Percentiles rank a stretch among this genome's conserved stretches.
These are phyloP conservation scores for Magnaporthiopsis poae DNA, from an alignment of 2,329 filamentous ascomycete species.

Conservation along the genomic window DNA sequence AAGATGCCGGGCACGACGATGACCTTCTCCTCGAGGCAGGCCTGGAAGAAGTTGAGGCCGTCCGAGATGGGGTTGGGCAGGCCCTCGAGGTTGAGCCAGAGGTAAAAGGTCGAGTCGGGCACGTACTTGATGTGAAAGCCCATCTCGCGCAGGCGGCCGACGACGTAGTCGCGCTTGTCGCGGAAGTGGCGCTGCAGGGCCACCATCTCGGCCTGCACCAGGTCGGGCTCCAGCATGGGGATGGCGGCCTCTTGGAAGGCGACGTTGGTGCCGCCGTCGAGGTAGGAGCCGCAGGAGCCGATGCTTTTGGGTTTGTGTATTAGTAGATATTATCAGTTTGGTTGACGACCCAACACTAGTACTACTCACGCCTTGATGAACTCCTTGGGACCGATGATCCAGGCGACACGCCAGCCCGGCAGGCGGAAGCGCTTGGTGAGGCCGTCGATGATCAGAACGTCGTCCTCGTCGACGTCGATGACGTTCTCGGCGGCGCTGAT, in stretches of 20 bases:
- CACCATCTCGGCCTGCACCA: slow-evolving; percentile 77
- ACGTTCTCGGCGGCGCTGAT: slow-evolving; percentile 86
- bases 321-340: background rate
- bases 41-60: slow-evolving; percentile 93
- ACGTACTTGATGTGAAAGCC: slow-evolving; percentile 77
- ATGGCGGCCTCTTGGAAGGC: slow-evolving; percentile 92
- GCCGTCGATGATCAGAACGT: slow-evolving; percentile 89
- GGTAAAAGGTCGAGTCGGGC: slow-evolving; percentile 89
- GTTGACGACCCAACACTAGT: background rate
- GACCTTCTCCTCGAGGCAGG: slow-evolving; percentile 84
- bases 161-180: slow-evolving; percentile 84
- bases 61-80: slow-evolving; percentile 77
- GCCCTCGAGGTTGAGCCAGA: slow-evolving; percentile 60
- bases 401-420: slow-evolving; percentile 91
- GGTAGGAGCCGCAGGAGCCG: slow-evolving; percentile 82
- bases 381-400: slow-evolving; percentile 91
- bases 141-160: slow-evolving; percentile 69
- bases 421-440: slow-evolving; percentile 94
- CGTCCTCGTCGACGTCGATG: slow-evolving; percentile 77
- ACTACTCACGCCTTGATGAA: slow-evolving; percentile 69
- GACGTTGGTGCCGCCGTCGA: slow-evolving; percentile 88
- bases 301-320: slow-evolving; percentile 38
- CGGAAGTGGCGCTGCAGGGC: slow-evolving; percentile 83
- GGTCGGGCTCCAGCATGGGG: slow-evolving; percentile 77
- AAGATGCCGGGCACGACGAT: slow-evolving; percentile 97